These are phyloP conservation scores for Hymenoscyphus scutula DNA, from an alignment of 2,329 filamentous ascomycete species.

Conservation along the genomic window DNA sequence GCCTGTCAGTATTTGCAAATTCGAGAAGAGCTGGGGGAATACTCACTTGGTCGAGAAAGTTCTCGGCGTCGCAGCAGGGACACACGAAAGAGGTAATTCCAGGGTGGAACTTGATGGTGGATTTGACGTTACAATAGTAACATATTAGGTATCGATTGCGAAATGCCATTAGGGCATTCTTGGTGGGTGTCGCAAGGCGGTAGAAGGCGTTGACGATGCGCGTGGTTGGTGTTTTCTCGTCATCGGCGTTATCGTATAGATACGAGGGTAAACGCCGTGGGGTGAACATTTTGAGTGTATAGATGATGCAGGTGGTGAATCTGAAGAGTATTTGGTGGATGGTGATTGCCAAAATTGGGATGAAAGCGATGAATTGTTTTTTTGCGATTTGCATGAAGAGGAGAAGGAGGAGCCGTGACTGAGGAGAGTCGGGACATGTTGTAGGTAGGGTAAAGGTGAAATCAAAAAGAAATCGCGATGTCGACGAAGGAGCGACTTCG, in stretches of 20 bases:
- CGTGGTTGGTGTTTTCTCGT: background rate
- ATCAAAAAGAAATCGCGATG: no score
- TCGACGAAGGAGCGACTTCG: no score
- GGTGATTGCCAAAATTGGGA: background rate
- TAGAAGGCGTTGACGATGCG: background rate
- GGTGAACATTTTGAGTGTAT: background rate
- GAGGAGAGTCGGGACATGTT: no score
- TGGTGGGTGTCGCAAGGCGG: background rate
- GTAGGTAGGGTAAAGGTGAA: no score
- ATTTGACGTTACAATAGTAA: constrained; percentile 79
- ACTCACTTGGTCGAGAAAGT: no score
- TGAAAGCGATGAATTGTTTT: background rate
- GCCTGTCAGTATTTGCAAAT: no score
- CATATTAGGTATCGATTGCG: constrained; percentile 53
- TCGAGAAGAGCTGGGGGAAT: constrained; percentile 46
- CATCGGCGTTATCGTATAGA: background rate
- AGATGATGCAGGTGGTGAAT: no score
- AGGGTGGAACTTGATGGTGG: constrained; percentile 42
- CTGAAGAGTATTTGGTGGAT: background rate
- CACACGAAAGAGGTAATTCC: no score
- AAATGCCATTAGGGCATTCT: constrained; percentile 30
- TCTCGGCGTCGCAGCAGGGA: no score
- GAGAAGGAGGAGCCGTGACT: no score
- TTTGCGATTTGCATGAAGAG: background rate
- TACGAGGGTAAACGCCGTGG: background rate